phyloP scores from a whole-genome alignment of 495 filamentous ascomycete species.

The Jackrogersella minutella region DNA sequence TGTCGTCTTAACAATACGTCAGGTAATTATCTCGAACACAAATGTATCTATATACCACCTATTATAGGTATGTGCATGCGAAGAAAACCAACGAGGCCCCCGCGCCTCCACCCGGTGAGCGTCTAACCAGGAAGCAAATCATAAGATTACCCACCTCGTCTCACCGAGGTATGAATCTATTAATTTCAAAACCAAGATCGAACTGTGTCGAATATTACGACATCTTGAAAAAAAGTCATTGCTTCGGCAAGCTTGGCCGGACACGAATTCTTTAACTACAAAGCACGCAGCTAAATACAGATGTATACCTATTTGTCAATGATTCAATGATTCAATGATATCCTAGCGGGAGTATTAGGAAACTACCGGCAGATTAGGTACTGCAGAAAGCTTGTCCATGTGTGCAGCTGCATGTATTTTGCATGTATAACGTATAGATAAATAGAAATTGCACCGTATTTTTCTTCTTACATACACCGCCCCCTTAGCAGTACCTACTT shows the following conservation, averaged over 20 bases:
- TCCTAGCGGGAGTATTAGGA: too few species aligned
- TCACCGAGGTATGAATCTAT: slow-evolving; percentile 18
- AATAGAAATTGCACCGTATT: not conserved
- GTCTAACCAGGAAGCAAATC: not conserved
- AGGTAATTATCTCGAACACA: not conserved
- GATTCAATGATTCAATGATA: too few species aligned
- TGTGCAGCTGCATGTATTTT: not conserved
- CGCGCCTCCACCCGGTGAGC: not conserved
- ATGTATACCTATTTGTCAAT: too few species aligned
- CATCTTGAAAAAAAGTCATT: not conserved
- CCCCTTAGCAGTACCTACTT: too few species aligned
- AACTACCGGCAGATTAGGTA: not conserved
- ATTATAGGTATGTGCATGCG: slow-evolving; percentile 21
- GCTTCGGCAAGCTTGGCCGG: not conserved
- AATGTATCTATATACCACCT: not conserved
- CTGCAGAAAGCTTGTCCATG: not conserved
- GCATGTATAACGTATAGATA: not conserved
- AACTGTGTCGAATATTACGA: not conserved
- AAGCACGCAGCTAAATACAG: too few species aligned
- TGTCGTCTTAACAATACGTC: not conserved
- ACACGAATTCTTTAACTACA: too few species aligned
- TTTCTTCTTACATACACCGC: not conserved
- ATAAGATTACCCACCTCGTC: not conserved
- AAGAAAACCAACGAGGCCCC: not conserved
- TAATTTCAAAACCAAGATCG: not conserved